Base-by-base conservation (phyloP, 140 eudicot genomes). In the Bidens hawaiensis region DNA sequence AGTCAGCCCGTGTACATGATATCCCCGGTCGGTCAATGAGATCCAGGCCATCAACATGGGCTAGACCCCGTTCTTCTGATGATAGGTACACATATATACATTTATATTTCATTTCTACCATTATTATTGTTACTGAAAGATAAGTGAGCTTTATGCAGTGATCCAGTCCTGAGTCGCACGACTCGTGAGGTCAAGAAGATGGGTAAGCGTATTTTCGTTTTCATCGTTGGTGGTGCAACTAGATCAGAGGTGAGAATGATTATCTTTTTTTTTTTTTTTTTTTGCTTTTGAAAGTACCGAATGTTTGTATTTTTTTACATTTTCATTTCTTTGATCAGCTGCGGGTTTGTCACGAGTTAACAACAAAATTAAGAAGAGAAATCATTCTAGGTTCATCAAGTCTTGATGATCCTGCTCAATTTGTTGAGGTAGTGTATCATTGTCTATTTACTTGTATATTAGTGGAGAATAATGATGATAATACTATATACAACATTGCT, bases 151-250 rank as follows among this genome's bases (percentile, higher is more conserved):
- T 5, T 34, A 6, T 72, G 64, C 30, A 91, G 96, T 73, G 96
- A 87, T 69, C 87, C 95, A 16, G 57, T 84, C 65, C 66, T 80
- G 56, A 74, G 87, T 26, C 94, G 66, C 45, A 85, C 94, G 15
- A 85, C 95, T 13, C 82, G 96, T 53, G 98, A 87, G 68, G 68
- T 76, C 62, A 87, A 72, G 86, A 87, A 73, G 76, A 87, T 80
- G 94, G 95, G 98, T 73, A 85, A 78, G 47, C 88, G 95, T 4
- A 78, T 90, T 28, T 87, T 87, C 67, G 83, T 90, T 40, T 87
- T 87, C 67, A 90, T 90, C 25, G 76, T 87, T 49, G 96, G 98
- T 51, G 96, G 98, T 24, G 96, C 98, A 15, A 90, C 91, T 70
- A 82, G 98, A 56, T 84, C 98, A 21, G 96, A 91, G 95, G 98